Evolutionary conservation across 2,329 filamentous ascomycete genomes (phyloP), one percentile per base, ranked within the genome.

Genomic region (Lecanosticta acicola): DNA sequence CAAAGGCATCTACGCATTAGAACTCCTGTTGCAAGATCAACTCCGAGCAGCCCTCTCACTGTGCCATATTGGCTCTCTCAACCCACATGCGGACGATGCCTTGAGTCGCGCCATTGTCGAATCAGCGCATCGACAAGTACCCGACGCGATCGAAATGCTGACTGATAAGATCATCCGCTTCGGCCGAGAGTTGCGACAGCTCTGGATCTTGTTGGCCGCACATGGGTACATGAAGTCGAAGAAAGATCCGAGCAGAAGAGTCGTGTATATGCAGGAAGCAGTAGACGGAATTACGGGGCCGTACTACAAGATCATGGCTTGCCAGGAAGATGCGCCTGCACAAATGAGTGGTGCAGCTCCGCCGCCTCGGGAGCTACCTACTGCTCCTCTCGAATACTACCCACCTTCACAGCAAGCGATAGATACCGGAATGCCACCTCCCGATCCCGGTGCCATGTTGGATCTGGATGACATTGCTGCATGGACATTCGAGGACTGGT

Each of bases 241-340:
- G 37, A 51, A 56, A 32, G 56, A 59, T 34, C 59, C 59, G 1
- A 14, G 18, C 2, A 51, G 56, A 34, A 46, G 55, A 19, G 16
- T 49, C 2, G 40, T 51, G 1, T 62, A 58, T 47, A 62, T 62
- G 60, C 58, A 61, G 38, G 60, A 64, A 39, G 58, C 61, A 2
- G 58, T 64, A 5, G 61, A 63, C 9, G 54, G 54, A 17, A 53
- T 62, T 36, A 55, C 55, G 1, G 39, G 51, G n/a, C 55, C 54
- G 2, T 62, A 58, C 26, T 59, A 63, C 42, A 62, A 61, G 41
- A 62, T 62, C 32, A 60, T 62, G 59, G 59, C 59, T 11, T 60
- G 57, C 41, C 60, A 63, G 32, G 57, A 59, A 37, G 54, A 59
- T 24, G 48, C 36, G 14, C 13, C 35, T 4, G 26, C 29, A n/a